Evolutionary conservation across 371 early-diverging fungal genomes (phyloP).

Genomic region (Ecytonucleospora hepatopenaei): DNA sequence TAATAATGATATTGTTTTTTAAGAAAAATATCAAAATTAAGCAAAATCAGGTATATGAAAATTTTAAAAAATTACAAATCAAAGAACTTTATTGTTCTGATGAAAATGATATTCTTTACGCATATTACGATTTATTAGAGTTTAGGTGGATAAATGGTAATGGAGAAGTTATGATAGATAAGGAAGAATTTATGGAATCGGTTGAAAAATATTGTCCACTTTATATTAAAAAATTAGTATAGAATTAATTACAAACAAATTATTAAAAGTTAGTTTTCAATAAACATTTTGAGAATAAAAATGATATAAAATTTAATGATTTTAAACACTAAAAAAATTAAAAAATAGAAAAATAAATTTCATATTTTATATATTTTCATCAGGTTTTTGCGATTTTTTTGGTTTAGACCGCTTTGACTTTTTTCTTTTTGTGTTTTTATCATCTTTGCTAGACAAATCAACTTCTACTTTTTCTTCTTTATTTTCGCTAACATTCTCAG

Average conservation of each 20-base stretch:
- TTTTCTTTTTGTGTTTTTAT: too few relatives aligned
- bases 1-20: constrained; percentile 13
- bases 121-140: constrained; percentile 31
- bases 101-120: constrained; percentile 3
- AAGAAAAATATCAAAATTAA: constrained; percentile 12
- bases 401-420: too few relatives aligned
- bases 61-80: constrained; percentile 21
- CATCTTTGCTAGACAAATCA: too few relatives aligned
- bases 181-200: constrained; percentile 11
- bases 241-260: neutral
- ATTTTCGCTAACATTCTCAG: neutral
- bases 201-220: constrained; percentile 9
- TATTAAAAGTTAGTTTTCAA: too few relatives aligned
- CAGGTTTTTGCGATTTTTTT: too few relatives aligned
- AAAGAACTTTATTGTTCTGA: constrained; percentile 25
- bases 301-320: too few relatives aligned
- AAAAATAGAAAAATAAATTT: too few relatives aligned
- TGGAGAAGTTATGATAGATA: constrained; percentile 28
- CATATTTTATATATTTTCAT: too few relatives aligned
- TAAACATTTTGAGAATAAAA: too few relatives aligned
- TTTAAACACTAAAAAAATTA: too few relatives aligned
- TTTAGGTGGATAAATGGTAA: constrained; percentile 22
- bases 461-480: neutral
- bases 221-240: constrained; percentile 20
- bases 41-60: constrained; percentile 2